Base-by-base conservation (phyloP, 2,329 filamentous ascomycete genomes). In the Trichoderma sp. region DNA sequence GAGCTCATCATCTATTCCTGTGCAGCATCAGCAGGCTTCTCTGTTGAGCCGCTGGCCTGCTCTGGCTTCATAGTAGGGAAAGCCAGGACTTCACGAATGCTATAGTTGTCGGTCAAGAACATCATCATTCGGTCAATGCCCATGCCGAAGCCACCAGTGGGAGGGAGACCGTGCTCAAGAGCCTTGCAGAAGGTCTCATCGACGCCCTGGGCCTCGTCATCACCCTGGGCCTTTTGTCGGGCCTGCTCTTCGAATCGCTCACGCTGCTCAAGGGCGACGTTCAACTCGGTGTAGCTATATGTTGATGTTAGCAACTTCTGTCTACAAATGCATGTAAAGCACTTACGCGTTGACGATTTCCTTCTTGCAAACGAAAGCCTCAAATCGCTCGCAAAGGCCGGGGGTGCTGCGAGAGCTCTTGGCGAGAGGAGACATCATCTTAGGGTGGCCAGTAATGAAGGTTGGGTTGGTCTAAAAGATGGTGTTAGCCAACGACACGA, bases 41-140 rank as follows among this genome's bases (percentile, higher is more conserved):
- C 60, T 34, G 54, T 54, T 37, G 63, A 35, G 45, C 22, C 61
- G 17, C 19, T 17, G 19, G n/a, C 79, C 69, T 84, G 82, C 75
- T 94, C 91, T 60, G 94, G 92, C 88, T 97, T 97, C 92, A 99
- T 97, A 83, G 97, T 94, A 12, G 95, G 95, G 88, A 99, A 99
- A 9, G 94, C 89, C 70, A 98, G 82, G 3, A 98, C 94, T 81
- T 99, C 95, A 81, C 95, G 94, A 79, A 99, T 99, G 74, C 88
- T 92, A 83, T 97, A 80, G 82, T 97, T 92, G 81, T 98, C 89
- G 58, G 94, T 97, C 80, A 98, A 82, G 87, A 97, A 97, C 93
- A 97, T 97, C 79, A 93, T 91, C 79, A 97, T 82, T 69, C 94
- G 90, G 83, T 98, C 94, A 73, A 97, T 95, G 71, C 95, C 95